Conservation (phyloP, 805 yeast genomes). For the Lipomyces oligophaga region DNA sequence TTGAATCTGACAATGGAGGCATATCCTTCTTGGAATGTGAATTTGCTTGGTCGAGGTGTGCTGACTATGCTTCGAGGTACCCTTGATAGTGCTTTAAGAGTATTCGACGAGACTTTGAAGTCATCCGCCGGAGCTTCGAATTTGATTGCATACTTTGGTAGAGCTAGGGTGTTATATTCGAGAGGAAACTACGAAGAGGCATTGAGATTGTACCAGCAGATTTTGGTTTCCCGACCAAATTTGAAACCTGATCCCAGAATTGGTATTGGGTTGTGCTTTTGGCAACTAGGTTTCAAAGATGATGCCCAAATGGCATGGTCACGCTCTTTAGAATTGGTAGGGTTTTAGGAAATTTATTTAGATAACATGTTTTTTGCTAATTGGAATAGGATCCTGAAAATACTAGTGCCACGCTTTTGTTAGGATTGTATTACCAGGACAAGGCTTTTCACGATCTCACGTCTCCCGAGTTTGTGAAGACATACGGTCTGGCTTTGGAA, state of each 20-base stretch:
- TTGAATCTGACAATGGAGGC: conserved; percentile 47
- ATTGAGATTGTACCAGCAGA: conserved; percentile 77
- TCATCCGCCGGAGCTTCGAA: conserved; percentile 52
- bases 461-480: conserved; percentile 52
- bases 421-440: conserved; percentile 67
- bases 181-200: conserved; percentile 71
- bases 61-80: conserved; percentile 44
- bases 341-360: background rate
- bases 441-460: conserved; percentile 54
- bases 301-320: conserved; percentile 82
- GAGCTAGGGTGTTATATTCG: conserved; percentile 73
- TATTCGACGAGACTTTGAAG: conserved; percentile 58
- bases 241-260: conserved; percentile 87
- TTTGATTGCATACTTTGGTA: conserved; percentile 72
- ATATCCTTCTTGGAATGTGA: conserved; percentile 47
- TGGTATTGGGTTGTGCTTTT: conserved; percentile 91
- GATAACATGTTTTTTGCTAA: background rate
- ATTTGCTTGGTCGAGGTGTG: conserved; percentile 60
- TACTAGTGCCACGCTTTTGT: conserved; percentile 58
- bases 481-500: conserved; percentile 57
- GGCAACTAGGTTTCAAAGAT: conserved; percentile 75
- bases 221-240: conserved; percentile 65
- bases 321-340: conserved; percentile 58
- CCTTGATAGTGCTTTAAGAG: conserved; percentile 66
- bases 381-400: conserved; percentile 47